Evolutionary conservation across 257 asterid genomes (phyloP).

Genomic region (Henckelia pumila): DNA sequence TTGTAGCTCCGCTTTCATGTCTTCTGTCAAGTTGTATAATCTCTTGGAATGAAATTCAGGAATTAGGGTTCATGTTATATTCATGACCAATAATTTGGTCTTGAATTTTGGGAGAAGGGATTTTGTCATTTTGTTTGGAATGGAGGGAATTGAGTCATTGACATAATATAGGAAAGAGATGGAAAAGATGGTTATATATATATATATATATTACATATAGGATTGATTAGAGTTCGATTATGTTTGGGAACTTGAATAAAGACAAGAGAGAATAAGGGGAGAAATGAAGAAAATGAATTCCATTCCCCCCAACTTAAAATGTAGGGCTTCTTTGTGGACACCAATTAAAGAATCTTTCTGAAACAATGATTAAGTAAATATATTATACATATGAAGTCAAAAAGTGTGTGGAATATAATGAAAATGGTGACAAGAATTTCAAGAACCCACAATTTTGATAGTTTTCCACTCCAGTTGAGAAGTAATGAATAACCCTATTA

Average conservation of each 20-base stretch:
- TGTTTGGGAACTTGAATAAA: not conserved
- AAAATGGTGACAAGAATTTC: slow-evolving; percentile 23
- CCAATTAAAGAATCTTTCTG: slow-evolving; percentile 20
- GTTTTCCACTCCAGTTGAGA: too few species aligned
- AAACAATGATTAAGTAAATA: too few species aligned
- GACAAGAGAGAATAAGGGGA: not conserved
- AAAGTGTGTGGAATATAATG: not conserved
- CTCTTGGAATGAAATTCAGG: too few species aligned
- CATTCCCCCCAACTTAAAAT: slow-evolving; percentile 8
- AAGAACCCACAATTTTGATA: slow-evolving; percentile 6
- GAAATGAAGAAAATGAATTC: slow-evolving; percentile 10
- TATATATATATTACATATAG: too few species aligned
- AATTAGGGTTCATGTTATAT: too few species aligned
- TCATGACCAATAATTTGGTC: too few species aligned
- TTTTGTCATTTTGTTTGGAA: slow-evolving; percentile 6
- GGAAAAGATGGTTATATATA: not conserved
- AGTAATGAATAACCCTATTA: too few species aligned
- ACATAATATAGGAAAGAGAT: not conserved
- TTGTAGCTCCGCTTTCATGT: slow-evolving; percentile 52
- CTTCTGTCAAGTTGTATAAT: not conserved
- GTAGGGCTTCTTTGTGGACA: slow-evolving; percentile 28
- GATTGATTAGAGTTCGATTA: not conserved
- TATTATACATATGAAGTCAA: too few species aligned
- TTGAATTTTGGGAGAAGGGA: too few species aligned
- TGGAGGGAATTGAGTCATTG: not conserved